These are phyloP conservation scores for Lenwebbia sp. DNA, from an alignment of 345 rosid species.

Conservation along the genomic window DNA sequence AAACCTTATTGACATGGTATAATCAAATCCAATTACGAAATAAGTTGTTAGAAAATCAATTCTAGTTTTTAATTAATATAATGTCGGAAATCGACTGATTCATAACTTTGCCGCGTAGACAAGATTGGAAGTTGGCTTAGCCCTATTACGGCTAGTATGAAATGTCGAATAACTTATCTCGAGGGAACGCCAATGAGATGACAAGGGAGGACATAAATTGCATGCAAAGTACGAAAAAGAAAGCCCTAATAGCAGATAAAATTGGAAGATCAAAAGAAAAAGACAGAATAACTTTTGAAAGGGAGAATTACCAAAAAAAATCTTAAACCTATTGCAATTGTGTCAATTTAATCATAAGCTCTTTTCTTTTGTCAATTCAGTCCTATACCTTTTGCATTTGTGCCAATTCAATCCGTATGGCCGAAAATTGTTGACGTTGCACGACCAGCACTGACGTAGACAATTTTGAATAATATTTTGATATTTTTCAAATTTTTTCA, in stretches of 20 bases:
- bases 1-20: neutral
- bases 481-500: too few species aligned
- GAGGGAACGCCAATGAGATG: neutral
- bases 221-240: neutral
- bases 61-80: neutral
- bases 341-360: too few species aligned
- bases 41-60: neutral
- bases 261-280: neutral
- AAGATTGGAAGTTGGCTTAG: neutral
- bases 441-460: too few species aligned
- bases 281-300: neutral
- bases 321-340: too few species aligned
- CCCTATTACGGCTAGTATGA: neutral
- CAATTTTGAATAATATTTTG: too few species aligned
- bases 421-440: too few species aligned
- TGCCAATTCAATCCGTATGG: too few species aligned
- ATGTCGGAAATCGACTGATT: neutral
- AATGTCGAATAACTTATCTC: neutral
- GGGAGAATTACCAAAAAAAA: too few species aligned
- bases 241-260: neutral
- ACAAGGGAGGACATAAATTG: neutral
- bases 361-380: too few species aligned
- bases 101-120: neutral
- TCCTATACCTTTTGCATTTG: too few species aligned
- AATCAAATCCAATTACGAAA: neutral